Evolutionary conservation across 331 rosid species (phyloP), one percentile per base, ranked within the genome.

Genomic region (Quercus phellos): DNA sequence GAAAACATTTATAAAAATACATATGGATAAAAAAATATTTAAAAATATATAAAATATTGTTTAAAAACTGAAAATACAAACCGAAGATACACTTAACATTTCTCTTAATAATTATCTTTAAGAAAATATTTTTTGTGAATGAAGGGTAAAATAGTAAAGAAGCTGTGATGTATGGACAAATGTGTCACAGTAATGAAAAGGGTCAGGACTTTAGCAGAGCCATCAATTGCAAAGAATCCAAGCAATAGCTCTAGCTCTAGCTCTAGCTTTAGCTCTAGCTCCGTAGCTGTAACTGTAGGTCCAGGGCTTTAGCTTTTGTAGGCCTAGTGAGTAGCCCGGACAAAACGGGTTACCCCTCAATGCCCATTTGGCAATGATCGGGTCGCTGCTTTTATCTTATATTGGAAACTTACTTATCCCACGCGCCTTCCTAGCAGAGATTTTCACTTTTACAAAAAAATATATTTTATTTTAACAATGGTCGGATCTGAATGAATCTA

Each of bases 271-370:
- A 38, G 46, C 46, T 38, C 2, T 46, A 46, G 51, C 53, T 46
- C 3, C 7, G 1, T 58, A 58, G 64, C 64, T 38, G 11, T 60
- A 79, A 18, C 61, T 27, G 38, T 29, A 38, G 46, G 46, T 11
- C 46, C 12, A 46, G 53, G 16, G 4, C 3, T 17, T 3, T 58
- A 58, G 64, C 64, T 38, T 22, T 58, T 46, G 51, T 66, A 34
- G 71, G 27, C 50, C 71, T 34, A 66, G 11, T 56, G 50, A 75
- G 77, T 80, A 66, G 83, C 88, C 87, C 85, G 92, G 91, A 86
- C 85, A 88, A 80, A 88, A 80, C 86, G 91, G 94, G 92, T 77
- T 84, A 79, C 89, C 27, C 71, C 79, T 74, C 81, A 16, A n/a
- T 80, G 55, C 77, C 72, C 78, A 56, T 72, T 78, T 81, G 86